A percentile compares a stretch with the other conserved stretches of the same genome.
Conservation (phyloP, 2,329 filamentous ascomycete genomes). For the Venturia carpophila region DNA sequence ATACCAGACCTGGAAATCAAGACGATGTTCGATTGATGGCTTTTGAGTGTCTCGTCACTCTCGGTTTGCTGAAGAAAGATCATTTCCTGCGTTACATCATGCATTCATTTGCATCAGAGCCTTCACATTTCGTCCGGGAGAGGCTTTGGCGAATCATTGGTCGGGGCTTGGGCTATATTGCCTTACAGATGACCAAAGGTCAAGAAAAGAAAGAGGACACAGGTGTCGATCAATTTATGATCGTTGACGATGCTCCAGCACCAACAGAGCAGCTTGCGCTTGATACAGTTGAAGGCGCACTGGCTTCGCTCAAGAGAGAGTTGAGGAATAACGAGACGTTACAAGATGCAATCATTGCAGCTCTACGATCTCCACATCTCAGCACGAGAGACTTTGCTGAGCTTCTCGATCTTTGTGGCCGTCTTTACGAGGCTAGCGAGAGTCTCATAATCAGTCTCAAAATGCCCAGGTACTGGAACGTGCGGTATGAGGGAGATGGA, state of each 20-base stretch:
- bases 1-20: slow-evolving; percentile 52
- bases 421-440: slow-evolving; percentile 48
- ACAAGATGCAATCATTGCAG: slow-evolving; percentile 48
- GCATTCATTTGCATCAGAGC: slow-evolving; percentile 48
- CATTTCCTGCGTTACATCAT: slow-evolving; percentile 50
- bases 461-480: slow-evolving; percentile 51
- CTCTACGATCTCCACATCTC: slow-evolving; percentile 44
- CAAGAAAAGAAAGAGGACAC: slow-evolving; percentile 25
- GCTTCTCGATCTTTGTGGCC: slow-evolving; percentile 49
- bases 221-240: slow-evolving; percentile 42
- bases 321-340: slow-evolving; percentile 43
- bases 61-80: slow-evolving; percentile 45
- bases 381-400: slow-evolving; percentile 48
- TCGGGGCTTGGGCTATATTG: slow-evolving; percentile 49
- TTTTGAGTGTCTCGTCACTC: slow-evolving; percentile 49
- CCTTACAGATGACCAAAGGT: slow-evolving; percentile 44
- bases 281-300: slow-evolving; percentile 50
- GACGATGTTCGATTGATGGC: slow-evolving; percentile 53
- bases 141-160: slow-evolving; percentile 47
- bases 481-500: slow-evolving; percentile 46
- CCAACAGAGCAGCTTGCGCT: slow-evolving; percentile 43
- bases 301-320: slow-evolving; percentile 48
- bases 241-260: slow-evolving; percentile 48
- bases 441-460: slow-evolving; percentile 43
- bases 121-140: slow-evolving; percentile 50